These are phyloP conservation scores for Nicotiana undulata DNA, from an alignment of 257 asterid species.

Conservation along the genomic window DNA sequence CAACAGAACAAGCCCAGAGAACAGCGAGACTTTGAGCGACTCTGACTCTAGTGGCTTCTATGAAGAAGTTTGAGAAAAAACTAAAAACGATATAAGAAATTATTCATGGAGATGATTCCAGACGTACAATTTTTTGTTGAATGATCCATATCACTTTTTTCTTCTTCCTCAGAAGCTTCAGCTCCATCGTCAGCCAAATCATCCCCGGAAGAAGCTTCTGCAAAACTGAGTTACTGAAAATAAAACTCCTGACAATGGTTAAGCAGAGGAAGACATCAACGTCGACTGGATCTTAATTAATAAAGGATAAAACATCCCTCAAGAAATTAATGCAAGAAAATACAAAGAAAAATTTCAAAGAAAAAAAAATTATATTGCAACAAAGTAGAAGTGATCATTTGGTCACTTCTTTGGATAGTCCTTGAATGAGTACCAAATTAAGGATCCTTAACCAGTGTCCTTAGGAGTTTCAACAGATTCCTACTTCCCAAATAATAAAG, in stretches of 20 bases:
- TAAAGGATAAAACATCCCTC: not conserved
- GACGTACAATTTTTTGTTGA: conserved; percentile 10
- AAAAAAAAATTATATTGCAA: not conserved
- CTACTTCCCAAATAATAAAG: not conserved
- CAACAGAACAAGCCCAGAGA: conserved; percentile 4
- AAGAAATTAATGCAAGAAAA: not conserved
- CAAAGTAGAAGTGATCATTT: not conserved
- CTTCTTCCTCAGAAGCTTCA: conserved; percentile 46
- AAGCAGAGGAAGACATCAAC: not conserved
- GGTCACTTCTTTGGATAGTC: not conserved
- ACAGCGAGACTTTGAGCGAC: not conserved
- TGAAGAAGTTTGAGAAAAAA: not conserved
- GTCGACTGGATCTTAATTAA: not conserved
- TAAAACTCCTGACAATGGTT: not conserved
- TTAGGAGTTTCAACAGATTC: not conserved
- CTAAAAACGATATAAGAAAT: not conserved
- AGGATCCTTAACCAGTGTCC: not conserved
- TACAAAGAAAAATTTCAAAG: not conserved
- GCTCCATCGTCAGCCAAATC: conserved; percentile 31
- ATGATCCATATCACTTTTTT: conserved; percentile 21
- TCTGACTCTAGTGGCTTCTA: not conserved
- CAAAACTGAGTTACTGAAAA: conserved; percentile 40
- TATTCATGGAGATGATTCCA: conserved; percentile 27
- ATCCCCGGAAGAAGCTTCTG: conserved; percentile 61
- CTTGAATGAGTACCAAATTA: conserved; percentile 1